These are phyloP conservation scores for Chlorella sorokiniana DNA, from an alignment of 139 green algal species.

Conservation along the genomic window DNA sequence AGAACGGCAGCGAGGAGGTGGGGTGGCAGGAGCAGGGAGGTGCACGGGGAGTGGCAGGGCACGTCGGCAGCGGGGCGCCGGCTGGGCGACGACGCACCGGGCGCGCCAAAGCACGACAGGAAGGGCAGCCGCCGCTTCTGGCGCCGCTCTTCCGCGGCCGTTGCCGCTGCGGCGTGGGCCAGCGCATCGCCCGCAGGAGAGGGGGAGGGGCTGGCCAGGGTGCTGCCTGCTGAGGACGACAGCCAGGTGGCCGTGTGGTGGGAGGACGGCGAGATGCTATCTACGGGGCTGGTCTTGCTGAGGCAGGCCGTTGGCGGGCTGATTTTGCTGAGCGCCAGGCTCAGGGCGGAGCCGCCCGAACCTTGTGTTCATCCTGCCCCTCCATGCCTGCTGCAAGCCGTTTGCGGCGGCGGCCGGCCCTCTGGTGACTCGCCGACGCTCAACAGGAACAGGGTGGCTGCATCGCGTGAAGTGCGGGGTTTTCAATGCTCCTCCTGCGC, in stretches of 20 bases:
- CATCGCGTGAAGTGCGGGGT: too few relatives aligned
- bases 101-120: slow-evolving; percentile 15
- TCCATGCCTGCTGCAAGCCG: not conserved
- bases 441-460: too few relatives aligned
- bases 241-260: not conserved
- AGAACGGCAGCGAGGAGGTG: too few relatives aligned
- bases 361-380: slow-evolving; percentile 4
- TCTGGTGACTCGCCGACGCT: too few relatives aligned
- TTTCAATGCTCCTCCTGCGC: too few relatives aligned
- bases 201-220: not conserved
- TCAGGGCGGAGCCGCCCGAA: slow-evolving; percentile 26
- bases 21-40: too few relatives aligned
- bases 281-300: slow-evolving; percentile 18
- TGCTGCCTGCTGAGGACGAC: not conserved
- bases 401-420: not conserved
- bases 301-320: not conserved
- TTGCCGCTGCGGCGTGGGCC: not conserved
- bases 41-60: too few relatives aligned
- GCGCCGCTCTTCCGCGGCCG: not conserved
- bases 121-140: not conserved
- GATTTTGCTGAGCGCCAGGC: not conserved
- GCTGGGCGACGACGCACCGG: too few relatives aligned
- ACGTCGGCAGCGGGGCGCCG: too few relatives aligned
- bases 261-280: not conserved
- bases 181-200: not conserved